Evolutionary conservation across 83 land plant genomes (phyloP), one percentile per base, ranked within the genome.

Genomic region (Diphasiastrum complanatum): DNA sequence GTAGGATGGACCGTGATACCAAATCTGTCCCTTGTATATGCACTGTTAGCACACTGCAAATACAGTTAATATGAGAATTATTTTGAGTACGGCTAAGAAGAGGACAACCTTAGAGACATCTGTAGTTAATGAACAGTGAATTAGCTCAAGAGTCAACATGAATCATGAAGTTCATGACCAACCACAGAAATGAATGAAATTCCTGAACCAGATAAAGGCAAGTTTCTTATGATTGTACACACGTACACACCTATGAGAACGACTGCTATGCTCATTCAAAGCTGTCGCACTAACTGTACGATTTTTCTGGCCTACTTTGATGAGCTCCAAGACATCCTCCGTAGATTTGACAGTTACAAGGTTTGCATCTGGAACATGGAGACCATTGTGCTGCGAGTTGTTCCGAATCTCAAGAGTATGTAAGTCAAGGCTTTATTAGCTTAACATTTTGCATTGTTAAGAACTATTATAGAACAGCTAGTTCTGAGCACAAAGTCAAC

Each of bases 211-310:
- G 5, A 20, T 19, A 45, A 18, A 2, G 28, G n/a, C n/a, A n/a
- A n/a, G n/a, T n/a, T n/a, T n/a, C 10, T 34, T 24, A 3, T 30
- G 23, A 30, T 16, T 4, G 28, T 24, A 3, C 57, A 5, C 49
- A 32, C 3, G 14, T 20, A 24, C 60, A 23, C 27, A 90, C 96
- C 96, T 89, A 72, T 91, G 97, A 45, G 97, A 91, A 30, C 97
- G 72, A 56, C 95, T 87, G 48, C 97, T 91, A 52, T 90, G 75
- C 51, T 87, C 95, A 78, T 91, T 91, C 2, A 91, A 75, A 51
- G 97, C 97, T 30, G 97, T 91, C 10, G 97, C 81, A 51, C 97
- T 90, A 19, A 87, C 85, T 68, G 87, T 90, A 51, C 97, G 67
- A 54, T 91, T 91, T 71, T 65, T 76, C 58, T 79, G 80, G 1